phyloP scores from a whole-genome alignment of 2,329 filamentous ascomycete species.

The Arthrobotrys sinensis region DNA sequence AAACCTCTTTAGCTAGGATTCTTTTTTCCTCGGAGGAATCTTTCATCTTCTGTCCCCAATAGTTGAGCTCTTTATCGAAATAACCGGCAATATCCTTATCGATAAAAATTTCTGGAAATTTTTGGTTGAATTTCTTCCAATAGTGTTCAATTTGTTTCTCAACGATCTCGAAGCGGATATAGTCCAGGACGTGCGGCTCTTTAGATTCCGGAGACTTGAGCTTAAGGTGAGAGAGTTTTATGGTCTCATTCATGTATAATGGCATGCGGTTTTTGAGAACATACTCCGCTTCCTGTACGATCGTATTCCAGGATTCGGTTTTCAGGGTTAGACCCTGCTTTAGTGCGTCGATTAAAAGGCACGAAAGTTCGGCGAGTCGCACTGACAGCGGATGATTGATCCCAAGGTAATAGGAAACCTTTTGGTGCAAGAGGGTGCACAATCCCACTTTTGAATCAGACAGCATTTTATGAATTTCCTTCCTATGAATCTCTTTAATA shows the following conservation, averaged over 20 bases:
- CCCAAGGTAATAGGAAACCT: background rate
- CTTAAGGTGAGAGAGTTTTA: background rate
- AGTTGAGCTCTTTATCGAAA: background rate
- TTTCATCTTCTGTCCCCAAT: background rate
- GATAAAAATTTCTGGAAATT: background rate
- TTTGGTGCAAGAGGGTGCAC: background rate
- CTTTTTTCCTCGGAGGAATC: background rate
- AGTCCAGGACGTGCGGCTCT: background rate
- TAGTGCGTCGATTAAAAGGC: background rate
- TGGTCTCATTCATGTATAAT: background rate
- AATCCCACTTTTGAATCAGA: background rate
- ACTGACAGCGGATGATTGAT: background rate
- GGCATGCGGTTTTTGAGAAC: background rate
- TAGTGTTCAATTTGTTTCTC: background rate
- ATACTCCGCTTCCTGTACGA: background rate
- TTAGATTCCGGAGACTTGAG: background rate
- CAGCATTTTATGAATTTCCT: background rate
- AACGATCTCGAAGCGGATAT: background rate
- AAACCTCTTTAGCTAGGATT: background rate
- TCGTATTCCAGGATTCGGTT: background rate
- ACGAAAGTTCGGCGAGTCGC: slow-evolving; percentile 7
- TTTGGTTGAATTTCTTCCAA: background rate
- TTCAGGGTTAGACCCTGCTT: slow-evolving; percentile 7
- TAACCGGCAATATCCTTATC: background rate
- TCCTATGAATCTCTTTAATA: background rate